These are phyloP conservation scores for Chionographis japonica DNA, from an alignment of 106 monocot species.

Conservation along the genomic window DNA sequence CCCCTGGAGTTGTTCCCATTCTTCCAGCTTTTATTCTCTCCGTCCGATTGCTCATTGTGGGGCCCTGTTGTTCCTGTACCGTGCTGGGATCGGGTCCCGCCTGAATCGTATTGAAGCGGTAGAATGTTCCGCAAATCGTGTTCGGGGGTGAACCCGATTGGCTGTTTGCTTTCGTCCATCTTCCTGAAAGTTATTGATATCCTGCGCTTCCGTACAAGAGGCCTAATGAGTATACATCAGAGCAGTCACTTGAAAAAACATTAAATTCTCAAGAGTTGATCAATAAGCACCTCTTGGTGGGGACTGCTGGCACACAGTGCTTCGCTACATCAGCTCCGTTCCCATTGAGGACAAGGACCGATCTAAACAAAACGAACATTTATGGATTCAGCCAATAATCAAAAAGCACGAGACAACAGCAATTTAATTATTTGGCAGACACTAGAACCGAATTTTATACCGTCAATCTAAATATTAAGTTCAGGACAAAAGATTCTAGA, in stretches of 20 bases:
- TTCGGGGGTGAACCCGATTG: conserved; percentile 36
- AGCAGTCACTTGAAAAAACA: not conserved
- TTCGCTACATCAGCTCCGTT: conserved; percentile 89
- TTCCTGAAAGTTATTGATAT: conserved; percentile 86
- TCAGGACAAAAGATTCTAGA: no score
- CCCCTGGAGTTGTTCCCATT: conserved; percentile 20
- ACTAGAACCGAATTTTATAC: no score
- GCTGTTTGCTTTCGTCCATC: conserved; percentile 55
- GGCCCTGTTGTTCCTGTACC: not conserved
- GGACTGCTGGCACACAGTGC: conserved; percentile 86
- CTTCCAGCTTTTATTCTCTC: conserved; percentile 4
- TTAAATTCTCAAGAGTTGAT: no score
- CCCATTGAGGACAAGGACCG: conserved; percentile 74
- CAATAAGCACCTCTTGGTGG: conserved; percentile 49
- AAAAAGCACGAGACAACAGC: no score
- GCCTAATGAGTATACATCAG: not conserved
- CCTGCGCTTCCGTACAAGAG: conserved; percentile 27
- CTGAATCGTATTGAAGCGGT: conserved; percentile 30
- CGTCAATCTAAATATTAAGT: no score
- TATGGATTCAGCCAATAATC: not conserved
- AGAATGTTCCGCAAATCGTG: conserved; percentile 55
- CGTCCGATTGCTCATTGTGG: not conserved
- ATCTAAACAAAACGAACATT: conserved; percentile 31
- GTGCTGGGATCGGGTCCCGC: not conserved
- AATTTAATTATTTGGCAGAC: no score